A percentile compares a stretch with the other conserved stretches of the same genome.
These are phyloP conservation scores for Pisolithus orientalis DNA, from an alignment of 768 basidiomycete species.

Conservation along the genomic window DNA sequence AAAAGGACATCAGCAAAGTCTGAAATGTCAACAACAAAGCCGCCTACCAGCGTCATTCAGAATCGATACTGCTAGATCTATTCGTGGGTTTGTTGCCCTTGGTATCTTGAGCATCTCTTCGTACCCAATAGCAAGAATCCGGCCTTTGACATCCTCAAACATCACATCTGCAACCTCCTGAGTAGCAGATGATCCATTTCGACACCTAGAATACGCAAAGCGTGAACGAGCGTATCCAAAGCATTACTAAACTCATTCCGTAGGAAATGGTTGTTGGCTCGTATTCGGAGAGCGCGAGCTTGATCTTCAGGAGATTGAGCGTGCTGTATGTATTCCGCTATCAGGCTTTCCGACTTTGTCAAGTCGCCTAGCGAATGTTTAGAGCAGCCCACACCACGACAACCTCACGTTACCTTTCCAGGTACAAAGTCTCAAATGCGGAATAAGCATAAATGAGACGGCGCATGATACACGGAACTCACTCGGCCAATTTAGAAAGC, in stretches of 20 bases:
- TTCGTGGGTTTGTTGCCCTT: slow-evolving; percentile 50
- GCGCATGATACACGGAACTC: slow-evolving; percentile 15
- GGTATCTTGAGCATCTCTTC: slow-evolving; percentile 62
- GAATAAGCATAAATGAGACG: background rate
- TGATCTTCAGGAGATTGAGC: slow-evolving; percentile 47
- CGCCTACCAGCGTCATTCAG: slow-evolving; percentile 61
- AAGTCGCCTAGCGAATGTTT: slow-evolving; percentile 41
- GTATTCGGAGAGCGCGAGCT: slow-evolving; percentile 49
- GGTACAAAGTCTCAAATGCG: background rate
- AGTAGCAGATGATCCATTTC: slow-evolving; percentile 51
- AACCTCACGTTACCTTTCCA: background rate
- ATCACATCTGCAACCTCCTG: slow-evolving; percentile 51
- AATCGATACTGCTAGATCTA: slow-evolving; percentile 57
- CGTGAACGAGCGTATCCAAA: slow-evolving; percentile 50
- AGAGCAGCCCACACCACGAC: background rate
- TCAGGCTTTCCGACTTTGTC: slow-evolving; percentile 42
- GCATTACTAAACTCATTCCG: slow-evolving; percentile 51
- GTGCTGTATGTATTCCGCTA: slow-evolving; percentile 49
- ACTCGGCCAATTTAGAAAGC: slow-evolving; percentile 57
- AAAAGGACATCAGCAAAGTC: background rate
- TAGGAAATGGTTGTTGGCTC: slow-evolving; percentile 60
- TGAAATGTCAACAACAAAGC: background rate
- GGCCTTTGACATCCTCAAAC: slow-evolving; percentile 67
- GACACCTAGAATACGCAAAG: slow-evolving; percentile 56
- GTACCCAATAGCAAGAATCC: slow-evolving; percentile 63